Conservation (phyloP, 345 rosid species). For the Gossypium anomalum region DNA sequence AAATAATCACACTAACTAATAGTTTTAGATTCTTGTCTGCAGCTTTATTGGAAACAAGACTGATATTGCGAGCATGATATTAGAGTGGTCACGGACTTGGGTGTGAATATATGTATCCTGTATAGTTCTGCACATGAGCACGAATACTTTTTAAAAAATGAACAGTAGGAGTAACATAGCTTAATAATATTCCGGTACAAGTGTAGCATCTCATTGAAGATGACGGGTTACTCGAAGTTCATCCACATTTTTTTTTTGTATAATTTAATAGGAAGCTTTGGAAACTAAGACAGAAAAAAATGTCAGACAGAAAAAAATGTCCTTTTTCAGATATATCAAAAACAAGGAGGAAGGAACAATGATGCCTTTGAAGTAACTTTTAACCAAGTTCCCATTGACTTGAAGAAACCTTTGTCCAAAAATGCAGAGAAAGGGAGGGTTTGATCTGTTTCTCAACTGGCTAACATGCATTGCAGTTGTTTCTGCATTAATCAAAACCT, state of each 20-base stretch:
- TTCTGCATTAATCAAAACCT: slow-evolving; percentile 17
- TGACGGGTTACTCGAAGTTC: slow-evolving; percentile 13
- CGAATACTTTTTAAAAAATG: too few relatives aligned
- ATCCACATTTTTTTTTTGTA: background rate
- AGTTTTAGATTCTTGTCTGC: too few relatives aligned
- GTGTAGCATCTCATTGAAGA: background rate
- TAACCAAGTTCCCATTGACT: background rate
- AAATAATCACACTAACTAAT: too few relatives aligned
- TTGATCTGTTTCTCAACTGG: background rate
- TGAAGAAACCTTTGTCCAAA: background rate
- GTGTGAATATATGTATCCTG: too few relatives aligned
- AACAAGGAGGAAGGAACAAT: background rate
- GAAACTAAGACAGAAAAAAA: slow-evolving; percentile 22
- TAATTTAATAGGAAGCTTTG: slow-evolving; percentile 20
- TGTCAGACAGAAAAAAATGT: slow-evolving; percentile 27
- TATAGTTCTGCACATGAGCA: too few relatives aligned
- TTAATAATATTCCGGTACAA: too few relatives aligned
- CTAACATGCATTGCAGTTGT: slow-evolving; percentile 13
- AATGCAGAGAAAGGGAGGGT: slow-evolving; percentile 25
- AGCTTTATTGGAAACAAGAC: too few relatives aligned
- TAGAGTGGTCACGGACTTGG: too few relatives aligned
- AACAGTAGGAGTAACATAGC: too few relatives aligned
- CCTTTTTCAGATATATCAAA: slow-evolving; percentile 10
- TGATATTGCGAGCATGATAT: too few relatives aligned
- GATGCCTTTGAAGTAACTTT: background rate